Evolutionary conservation across 805 yeast genomes (phyloP).

Genomic region (Wickerhamomyces queroliae): DNA sequence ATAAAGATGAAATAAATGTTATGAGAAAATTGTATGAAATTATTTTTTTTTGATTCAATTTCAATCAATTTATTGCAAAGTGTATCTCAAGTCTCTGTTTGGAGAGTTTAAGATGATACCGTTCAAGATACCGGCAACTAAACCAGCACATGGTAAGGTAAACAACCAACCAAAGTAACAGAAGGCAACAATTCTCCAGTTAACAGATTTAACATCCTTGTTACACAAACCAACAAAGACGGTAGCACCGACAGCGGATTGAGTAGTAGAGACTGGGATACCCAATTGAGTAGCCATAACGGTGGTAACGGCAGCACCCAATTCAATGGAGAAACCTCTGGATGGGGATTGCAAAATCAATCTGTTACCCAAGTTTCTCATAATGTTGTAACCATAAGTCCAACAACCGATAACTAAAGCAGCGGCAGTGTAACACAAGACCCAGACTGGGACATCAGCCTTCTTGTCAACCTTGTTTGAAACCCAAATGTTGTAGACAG

Average conservation of each 20-base stretch:
- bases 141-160: conserved; percentile 69
- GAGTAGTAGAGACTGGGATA: conserved; percentile 75
- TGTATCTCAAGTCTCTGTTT: conserved; percentile 30
- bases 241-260: conserved; percentile 73
- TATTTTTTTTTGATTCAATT: too few species aligned
- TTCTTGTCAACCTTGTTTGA: conserved; percentile 38
- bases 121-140: conserved; percentile 60
- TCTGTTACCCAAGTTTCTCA: conserved; percentile 68
- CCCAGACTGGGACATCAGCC: conserved; percentile 66
- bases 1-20: too few species aligned
- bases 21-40: too few species aligned
- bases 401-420: conserved; percentile 64
- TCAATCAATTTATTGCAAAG: conserved; percentile 6
- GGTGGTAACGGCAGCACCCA: conserved; percentile 73
- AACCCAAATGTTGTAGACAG: conserved; percentile 58
- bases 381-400: conserved; percentile 68
- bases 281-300: conserved; percentile 69
- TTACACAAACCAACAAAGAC: conserved; percentile 73
- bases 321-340: conserved; percentile 70
- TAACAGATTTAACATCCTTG: conserved; percentile 53
- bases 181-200: conserved; percentile 75
- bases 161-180: conserved; percentile 68
- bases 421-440: conserved; percentile 60
- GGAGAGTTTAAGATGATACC: conserved; percentile 67
- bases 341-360: conserved; percentile 73